Base-by-base conservation (phyloP, 75 land plant species). In the Gnetum montanum region DNA sequence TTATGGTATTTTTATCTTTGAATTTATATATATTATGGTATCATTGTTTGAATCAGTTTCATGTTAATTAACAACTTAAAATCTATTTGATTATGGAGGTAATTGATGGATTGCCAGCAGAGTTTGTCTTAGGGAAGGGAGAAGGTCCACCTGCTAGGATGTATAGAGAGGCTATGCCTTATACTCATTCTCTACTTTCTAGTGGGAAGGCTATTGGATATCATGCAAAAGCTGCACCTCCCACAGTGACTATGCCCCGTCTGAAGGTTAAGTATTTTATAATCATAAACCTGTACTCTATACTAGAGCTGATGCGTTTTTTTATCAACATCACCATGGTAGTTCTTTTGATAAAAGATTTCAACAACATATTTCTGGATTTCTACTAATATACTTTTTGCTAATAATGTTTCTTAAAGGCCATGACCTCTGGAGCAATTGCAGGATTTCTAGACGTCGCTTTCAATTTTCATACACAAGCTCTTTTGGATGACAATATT, bases 241-340 rank as follows among this genome's bases (percentile, higher is more conserved):
- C 97, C 33, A 91, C 97, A 30, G 97, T 91, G 22, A 91, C 97
- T 23, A 91, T 91, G 97, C 97, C 97, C 57, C 83, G 97, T 1
- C 60, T 91, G 43, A 91, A 91, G 84, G 97, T 91, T 49, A 35
- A 22, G 30, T 29, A 38, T 34, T 22, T 50, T 50, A 22, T 30
- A 50, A 16, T 50, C 5, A 8, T 16, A 6, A 13, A 31, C 34
- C 27, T 26, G 34, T 20, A 31, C n/a, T n/a, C n/a, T n/a, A 53
- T 29, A 53, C 18, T 41, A 23, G 8, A 19, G 23, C 29, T 52
- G 55, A 34, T 53, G 29, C 12, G 0, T 20, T 53, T n/a, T 18
- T 53, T 19, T 31, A 15, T 6, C 18, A 15, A 3, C 12, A 15
- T 41, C 43, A 15, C 43, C 18, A 41, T 41, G 16, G 16, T 8